Evolutionary conservation across 345 rosid species (phyloP).

Genomic region (Eucalyptus curtisii): DNA sequence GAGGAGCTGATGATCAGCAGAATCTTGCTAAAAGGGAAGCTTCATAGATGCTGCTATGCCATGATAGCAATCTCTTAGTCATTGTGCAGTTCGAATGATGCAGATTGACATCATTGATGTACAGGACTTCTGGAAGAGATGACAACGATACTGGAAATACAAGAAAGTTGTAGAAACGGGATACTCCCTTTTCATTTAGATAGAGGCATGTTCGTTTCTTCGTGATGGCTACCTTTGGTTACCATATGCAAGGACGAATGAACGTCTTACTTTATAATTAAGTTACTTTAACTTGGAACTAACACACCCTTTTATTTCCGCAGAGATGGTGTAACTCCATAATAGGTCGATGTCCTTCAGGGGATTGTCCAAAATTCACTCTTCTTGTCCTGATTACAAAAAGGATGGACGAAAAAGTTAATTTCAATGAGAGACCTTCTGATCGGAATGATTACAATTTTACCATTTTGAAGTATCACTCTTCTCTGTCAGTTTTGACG

Average conservation of each 20-base stretch:
- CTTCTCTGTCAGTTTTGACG: not conserved
- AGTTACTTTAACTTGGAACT: not conserved
- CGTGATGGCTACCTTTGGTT: not conserved
- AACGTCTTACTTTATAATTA: not conserved
- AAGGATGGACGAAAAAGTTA: too few relatives aligned
- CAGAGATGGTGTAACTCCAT: not conserved
- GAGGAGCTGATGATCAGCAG: too few relatives aligned
- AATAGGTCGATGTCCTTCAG: not conserved
- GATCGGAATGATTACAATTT: not conserved
- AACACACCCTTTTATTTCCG: not conserved
- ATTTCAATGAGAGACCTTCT: not conserved
- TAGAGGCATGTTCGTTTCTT: not conserved
- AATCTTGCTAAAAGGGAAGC: too few relatives aligned
- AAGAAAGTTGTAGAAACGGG: not conserved
- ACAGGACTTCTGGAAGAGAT: not conserved
- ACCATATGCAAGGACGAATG: not conserved
- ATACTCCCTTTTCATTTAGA: too few relatives aligned
- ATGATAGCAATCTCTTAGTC: too few relatives aligned
- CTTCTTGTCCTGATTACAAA: not conserved
- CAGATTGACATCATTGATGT: not conserved
- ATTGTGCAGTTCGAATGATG: too few relatives aligned
- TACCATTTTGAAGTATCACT: not conserved
- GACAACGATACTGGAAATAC: not conserved
- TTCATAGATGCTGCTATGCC: too few relatives aligned
- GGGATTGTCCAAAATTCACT: not conserved